Percentiles rank a stretch among this genome's conserved stretches.
Conservation (phyloP, 1,284 basidiomycete genomes). For the Ustilago loliicola region DNA sequence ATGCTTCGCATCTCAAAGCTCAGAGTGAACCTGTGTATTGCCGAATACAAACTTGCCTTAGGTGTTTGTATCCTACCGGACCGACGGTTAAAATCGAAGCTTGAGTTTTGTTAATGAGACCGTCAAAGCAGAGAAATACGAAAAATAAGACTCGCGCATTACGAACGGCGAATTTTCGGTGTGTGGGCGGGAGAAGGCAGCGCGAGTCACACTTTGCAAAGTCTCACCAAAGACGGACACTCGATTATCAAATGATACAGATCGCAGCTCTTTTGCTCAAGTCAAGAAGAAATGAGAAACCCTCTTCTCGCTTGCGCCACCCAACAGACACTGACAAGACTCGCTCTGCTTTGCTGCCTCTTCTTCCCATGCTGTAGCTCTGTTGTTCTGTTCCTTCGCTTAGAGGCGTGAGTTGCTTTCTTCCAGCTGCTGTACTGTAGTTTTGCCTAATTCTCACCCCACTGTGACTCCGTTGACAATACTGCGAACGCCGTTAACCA, state of each 20-base stretch:
- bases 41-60: background rate
- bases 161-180: background rate
- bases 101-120: too few relatives aligned
- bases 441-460: background rate
- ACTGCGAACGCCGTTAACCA: background rate
- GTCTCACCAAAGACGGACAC: constrained; percentile 4
- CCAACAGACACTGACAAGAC: background rate
- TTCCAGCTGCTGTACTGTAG: too few relatives aligned
- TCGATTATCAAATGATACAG: constrained; percentile 35
- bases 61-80: too few relatives aligned
- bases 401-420: too few relatives aligned
- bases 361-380: background rate
- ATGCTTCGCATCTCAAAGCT: background rate
- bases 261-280: background rate
- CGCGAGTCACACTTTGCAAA: constrained; percentile 24
- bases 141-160: constrained; percentile 7
- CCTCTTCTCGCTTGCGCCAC: constrained; percentile 26
- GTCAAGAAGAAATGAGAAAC: constrained; percentile 19
- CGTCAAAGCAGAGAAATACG: background rate
- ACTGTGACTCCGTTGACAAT: background rate
- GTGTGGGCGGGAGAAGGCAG: background rate
- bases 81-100: background rate
- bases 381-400: background rate
- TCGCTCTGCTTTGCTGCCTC: background rate
- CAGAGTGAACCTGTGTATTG: constrained; percentile 2